Evolutionary conservation across 148 eudicot genomes (phyloP).

Genomic region (Chenopodium suecicum): DNA sequence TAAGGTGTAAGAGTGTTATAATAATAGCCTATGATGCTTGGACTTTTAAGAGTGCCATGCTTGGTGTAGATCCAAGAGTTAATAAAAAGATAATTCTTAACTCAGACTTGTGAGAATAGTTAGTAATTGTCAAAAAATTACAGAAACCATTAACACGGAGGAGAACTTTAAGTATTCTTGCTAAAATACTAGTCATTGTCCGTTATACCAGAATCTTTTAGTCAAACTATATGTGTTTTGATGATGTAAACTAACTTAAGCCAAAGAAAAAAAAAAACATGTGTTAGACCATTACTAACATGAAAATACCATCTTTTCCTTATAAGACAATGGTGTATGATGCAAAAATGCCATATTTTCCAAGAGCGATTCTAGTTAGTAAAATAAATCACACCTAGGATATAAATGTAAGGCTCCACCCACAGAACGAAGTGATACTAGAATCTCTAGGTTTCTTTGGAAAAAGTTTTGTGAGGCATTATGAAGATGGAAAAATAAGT

Average conservation of each 20-base stretch:
- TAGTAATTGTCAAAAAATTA: too few species aligned
- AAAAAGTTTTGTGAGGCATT: neutral
- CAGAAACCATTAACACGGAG: neutral
- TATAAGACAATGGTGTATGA: too few species aligned
- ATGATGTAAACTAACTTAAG: neutral
- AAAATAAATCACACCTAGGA: neutral
- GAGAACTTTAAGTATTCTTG: neutral
- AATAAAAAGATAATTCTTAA: too few species aligned
- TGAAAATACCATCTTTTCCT: neutral
- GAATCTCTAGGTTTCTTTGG: neutral
- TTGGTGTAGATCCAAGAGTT: too few species aligned
- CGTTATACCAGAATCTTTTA: neutral
- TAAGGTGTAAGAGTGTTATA: too few species aligned
- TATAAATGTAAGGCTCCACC: neutral
- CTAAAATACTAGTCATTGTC: neutral
- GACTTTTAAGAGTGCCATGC: too few species aligned
- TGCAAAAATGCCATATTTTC: neutral
- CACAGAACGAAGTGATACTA: neutral
- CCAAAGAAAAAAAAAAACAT: neutral
- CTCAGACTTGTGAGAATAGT: too few species aligned
- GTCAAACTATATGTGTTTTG: neutral
- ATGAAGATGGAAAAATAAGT: neutral
- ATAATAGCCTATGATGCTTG: too few species aligned
- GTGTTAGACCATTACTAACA: neutral
- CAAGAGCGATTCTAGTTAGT: neutral